phyloP scores from a whole-genome alignment of 345 rosid genomes.

The Linum tenue region DNA sequence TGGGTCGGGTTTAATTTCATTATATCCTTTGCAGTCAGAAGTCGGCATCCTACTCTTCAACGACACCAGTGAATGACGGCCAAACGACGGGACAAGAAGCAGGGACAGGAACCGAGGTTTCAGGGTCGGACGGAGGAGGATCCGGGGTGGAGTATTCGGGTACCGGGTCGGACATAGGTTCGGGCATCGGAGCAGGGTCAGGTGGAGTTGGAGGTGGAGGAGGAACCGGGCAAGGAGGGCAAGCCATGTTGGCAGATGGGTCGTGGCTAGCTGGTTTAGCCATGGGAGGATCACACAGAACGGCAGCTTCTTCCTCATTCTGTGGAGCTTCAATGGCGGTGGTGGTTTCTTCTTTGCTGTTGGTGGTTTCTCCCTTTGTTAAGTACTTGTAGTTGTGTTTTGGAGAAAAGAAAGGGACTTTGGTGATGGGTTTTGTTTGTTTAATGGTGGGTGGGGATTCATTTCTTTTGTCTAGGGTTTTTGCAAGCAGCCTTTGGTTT shows the following conservation, averaged over 20 bases:
- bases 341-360: conserved; percentile 8
- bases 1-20: not conserved
- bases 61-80: conserved; percentile 34
- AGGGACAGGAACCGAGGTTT: not conserved
- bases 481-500: not conserved
- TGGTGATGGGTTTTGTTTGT: conserved; percentile 13
- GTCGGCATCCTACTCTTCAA: conserved; percentile 45
- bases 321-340: conserved; percentile 11
- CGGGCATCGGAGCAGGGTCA: conserved; percentile 24
- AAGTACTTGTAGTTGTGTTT: conserved; percentile 10
- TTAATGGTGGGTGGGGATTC: not conserved
- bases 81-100: conserved; percentile 27
- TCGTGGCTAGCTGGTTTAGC: conserved; percentile 90
- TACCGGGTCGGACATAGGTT: conserved; percentile 1
- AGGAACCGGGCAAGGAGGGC: conserved; percentile 24
- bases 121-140: conserved; percentile 6
- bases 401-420: not conserved
- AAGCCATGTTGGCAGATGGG: conserved; percentile 58
- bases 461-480: not conserved
- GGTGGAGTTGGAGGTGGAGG: conserved; percentile 31
- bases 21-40: conserved; percentile 47
- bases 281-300: conserved; percentile 58
- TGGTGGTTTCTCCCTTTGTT: not conserved
- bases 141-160: conserved; percentile 11
- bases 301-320: conserved; percentile 15